Evolutionary conservation across 148 eudicot genomes (phyloP), one percentile per base, ranked within the genome.

Genomic region (Rhododendron henanense): DNA sequence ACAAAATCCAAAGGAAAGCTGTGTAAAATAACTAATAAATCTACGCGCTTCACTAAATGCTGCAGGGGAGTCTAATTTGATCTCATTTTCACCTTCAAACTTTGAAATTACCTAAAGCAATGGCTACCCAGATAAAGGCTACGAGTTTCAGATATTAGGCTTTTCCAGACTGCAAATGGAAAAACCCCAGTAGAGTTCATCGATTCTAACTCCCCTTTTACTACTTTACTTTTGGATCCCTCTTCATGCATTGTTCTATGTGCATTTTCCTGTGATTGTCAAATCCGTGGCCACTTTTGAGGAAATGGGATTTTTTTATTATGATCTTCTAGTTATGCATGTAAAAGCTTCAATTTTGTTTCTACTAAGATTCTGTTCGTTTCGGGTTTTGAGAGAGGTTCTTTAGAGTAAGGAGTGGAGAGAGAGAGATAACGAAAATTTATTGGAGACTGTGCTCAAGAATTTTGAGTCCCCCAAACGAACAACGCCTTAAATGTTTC

Each of bases 91-190:
- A 31, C 13, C 75, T 69, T 31, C 75, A 69, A 69, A 28, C 39
- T 31, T 4, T 5, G 76, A 71, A 14, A 31, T 31, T 71, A 71
- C 76, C 39, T 5, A 71, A 71, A 71, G 76, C 76, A 31, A 71
- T 28, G 37, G 76, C 39, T 71, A 31, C 83, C 67, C 44, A 19
- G 55, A 81, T 81, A 81, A 81, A 81, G 83, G 41, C 83, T 81
- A 81, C 83, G 33, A 13, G n/a, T 53, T 41, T 28, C 41, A 81
- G 44, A 18, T 18, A 51, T 81, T 47, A 81, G 67, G 67, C 83
- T 33, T 81, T 81, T 15, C 59, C 83, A 81, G 83, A 48, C 81
- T 48, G 81, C 81, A 47, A 79, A 79, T 79, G 59, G 81, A 79
- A 79, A 77, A 77, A 39, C 79, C 50, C 81, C 81, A 48, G 35